phyloP scores from a whole-genome alignment of 108 stramenopile genomes.

The Chaetoceros muelleri region DNA sequence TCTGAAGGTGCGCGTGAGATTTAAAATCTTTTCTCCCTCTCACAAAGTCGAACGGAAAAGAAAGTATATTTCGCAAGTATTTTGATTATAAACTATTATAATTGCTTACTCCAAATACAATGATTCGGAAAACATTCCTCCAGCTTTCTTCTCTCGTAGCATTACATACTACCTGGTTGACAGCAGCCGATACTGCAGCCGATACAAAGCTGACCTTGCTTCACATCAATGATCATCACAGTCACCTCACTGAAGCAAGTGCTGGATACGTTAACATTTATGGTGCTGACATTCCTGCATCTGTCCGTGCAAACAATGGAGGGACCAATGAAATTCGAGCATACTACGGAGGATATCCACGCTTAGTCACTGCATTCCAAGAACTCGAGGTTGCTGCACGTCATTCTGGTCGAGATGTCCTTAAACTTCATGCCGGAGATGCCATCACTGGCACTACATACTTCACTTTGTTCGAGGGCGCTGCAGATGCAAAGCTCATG shows the following conservation, averaged over 20 bases:
- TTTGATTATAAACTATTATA: too few species aligned
- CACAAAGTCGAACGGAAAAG: too few species aligned
- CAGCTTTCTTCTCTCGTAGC: too few species aligned
- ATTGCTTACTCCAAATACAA: too few species aligned
- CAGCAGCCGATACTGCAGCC: not conserved
- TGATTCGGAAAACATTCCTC: too few species aligned
- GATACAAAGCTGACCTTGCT: conserved; percentile 11
- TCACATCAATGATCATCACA: conserved; percentile 47
- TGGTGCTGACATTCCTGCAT: not conserved
- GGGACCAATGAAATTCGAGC: conserved; percentile 5
- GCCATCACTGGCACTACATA: conserved; percentile 35
- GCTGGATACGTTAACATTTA: conserved; percentile 10
- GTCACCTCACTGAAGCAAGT: conserved; percentile 14
- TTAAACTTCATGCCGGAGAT: conserved; percentile 46
- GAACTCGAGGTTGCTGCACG: conserved; percentile 5
- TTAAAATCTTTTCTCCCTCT: too few species aligned
- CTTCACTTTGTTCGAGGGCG: conserved; percentile 28
- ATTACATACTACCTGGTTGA: too few species aligned
- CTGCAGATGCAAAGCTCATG: conserved; percentile 36
- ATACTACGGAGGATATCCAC: conserved; percentile 18
- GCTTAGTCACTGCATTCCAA: conserved; percentile 10
- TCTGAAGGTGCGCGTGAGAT: too few species aligned
- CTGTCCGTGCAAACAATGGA: not conserved
- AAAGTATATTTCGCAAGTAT: too few species aligned
- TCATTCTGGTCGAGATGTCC: conserved; percentile 10